phyloP scores from a whole-genome alignment of 192 early-diverging fungal genomes.

The Coemansia sp. region DNA sequence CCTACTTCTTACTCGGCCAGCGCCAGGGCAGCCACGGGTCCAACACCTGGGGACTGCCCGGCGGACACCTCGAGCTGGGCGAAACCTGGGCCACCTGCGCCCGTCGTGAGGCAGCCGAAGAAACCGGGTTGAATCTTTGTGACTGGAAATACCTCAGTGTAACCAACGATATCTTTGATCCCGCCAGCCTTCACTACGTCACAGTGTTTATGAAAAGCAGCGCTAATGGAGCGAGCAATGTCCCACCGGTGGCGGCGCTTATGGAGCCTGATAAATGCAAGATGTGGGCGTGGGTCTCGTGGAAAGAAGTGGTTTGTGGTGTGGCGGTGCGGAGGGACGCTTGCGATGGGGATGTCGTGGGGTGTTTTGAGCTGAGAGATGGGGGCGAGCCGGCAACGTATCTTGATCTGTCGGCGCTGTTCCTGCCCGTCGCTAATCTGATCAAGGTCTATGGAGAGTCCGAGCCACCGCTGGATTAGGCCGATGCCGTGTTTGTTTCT shows the following conservation, averaged over 20 bases:
- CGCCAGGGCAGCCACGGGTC: constrained; percentile 16
- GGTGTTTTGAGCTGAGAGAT: not conserved
- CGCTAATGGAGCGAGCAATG: not conserved
- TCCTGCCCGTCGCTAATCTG: constrained; percentile 10
- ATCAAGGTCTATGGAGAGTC: not conserved
- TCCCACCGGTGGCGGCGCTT: constrained; percentile 3
- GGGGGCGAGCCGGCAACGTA: not conserved
- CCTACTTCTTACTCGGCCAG: constrained; percentile 17
- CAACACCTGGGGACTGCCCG: constrained; percentile 17
- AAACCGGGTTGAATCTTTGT: constrained; percentile 3
- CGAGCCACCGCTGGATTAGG: not conserved
- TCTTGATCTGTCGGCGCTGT: constrained; percentile 5
- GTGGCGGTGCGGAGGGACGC: constrained; percentile 14
- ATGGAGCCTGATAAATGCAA: constrained; percentile 24
- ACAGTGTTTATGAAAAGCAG: constrained; percentile 2
- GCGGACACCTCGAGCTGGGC: constrained; percentile 23
- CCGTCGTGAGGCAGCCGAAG: constrained; percentile 14
- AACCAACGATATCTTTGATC: constrained; percentile 14
- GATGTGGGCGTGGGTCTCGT: constrained; percentile 17
- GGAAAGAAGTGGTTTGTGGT: constrained; percentile 7
- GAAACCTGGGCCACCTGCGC: constrained; percentile 13
- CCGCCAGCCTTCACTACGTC: constrained; percentile 7
- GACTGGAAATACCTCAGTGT: not conserved
- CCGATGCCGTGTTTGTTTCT: too few species aligned
- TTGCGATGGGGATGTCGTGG: not conserved